Conservation (phyloP, 2,329 filamentous ascomycete species). For the Zymoseptoria crescenta region DNA sequence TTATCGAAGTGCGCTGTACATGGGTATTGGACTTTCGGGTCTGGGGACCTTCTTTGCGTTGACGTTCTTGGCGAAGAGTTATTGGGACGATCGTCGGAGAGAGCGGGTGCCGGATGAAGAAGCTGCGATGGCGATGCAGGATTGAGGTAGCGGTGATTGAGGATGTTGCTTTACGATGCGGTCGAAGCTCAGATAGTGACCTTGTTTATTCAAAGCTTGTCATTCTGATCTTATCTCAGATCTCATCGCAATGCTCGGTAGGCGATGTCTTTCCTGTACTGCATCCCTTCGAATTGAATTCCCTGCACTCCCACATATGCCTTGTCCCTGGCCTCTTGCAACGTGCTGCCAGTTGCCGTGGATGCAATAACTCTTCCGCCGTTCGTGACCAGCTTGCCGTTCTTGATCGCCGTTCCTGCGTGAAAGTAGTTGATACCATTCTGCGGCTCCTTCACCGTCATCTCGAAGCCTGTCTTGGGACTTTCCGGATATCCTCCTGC, state of each 20-base stretch:
- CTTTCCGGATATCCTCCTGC: conserved; percentile 82
- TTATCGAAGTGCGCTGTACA: conserved; percentile 36
- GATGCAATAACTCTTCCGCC: conserved; percentile 91
- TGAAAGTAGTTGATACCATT: conserved; percentile 72
- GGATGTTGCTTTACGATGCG: too few species aligned
- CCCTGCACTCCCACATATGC: conserved; percentile 77
- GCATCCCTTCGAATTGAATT: conserved; percentile 81
- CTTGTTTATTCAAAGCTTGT: too few species aligned
- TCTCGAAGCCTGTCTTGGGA: conserved; percentile 70
- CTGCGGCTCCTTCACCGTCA: conserved; percentile 43
- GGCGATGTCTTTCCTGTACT: conserved; percentile 88
- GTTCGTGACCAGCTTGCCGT: conserved; percentile 60
- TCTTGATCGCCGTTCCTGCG: conserved; percentile 67
- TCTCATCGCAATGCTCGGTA: conserved; percentile 37
- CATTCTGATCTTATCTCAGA: too few species aligned
- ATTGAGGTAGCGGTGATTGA: too few species aligned
- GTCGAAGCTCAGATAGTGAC: too few species aligned
- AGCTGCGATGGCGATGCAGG: neutral
- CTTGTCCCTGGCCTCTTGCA: conserved; percentile 74
- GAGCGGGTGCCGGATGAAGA: conserved; percentile 44
- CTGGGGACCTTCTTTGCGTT: conserved; percentile 23
- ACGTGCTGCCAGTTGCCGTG: conserved; percentile 67
- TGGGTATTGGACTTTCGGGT: conserved; percentile 30
- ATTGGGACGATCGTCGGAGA: conserved; percentile 26
- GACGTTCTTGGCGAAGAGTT: conserved; percentile 21